A percentile compares a stretch with the other conserved stretches of the same genome.
Evolutionary conservation across 164 flowering plant species (phyloP).

Genomic region (Kalanchoe fedtschenkoi): DNA sequence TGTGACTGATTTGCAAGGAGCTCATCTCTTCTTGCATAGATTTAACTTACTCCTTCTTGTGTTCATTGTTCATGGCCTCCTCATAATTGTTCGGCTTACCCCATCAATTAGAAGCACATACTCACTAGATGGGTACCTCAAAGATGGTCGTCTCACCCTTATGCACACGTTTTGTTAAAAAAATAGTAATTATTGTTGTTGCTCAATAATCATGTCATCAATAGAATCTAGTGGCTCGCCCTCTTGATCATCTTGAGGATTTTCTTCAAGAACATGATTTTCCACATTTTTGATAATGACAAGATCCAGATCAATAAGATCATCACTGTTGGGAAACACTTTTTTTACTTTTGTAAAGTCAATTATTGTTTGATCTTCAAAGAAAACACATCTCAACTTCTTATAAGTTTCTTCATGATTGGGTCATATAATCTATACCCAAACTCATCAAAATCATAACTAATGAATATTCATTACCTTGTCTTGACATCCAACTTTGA

Average conservation of each 20-base stretch:
- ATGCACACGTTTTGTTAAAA: not conserved
- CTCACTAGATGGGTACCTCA: not conserved
- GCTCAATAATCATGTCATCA: too few species aligned
- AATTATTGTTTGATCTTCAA: not conserved
- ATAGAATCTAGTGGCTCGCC: too few species aligned
- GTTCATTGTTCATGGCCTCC: not conserved
- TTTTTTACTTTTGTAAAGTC: not conserved
- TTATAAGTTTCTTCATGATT: not conserved
- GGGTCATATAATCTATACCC: not conserved
- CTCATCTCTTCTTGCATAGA: too few species aligned
- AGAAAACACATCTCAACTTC: not conserved
- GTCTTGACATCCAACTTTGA: slow-evolving; percentile 1
- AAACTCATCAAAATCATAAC: not conserved
- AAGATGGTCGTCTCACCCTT: not conserved
- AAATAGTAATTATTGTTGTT: not conserved
- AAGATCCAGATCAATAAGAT: not conserved
- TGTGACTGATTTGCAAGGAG: too few species aligned
- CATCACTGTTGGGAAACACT: not conserved
- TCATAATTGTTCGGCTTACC: not conserved
- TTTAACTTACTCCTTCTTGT: too few species aligned
- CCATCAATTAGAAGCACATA: not conserved
- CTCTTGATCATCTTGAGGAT: too few species aligned
- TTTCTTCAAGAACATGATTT: too few species aligned
- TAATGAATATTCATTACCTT: not conserved
- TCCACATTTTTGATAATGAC: too few species aligned